Percentiles rank a stretch among this genome's conserved stretches.
Conservation (phyloP, 2,329 filamentous ascomycete species). For the Cadophora gregata region DNA sequence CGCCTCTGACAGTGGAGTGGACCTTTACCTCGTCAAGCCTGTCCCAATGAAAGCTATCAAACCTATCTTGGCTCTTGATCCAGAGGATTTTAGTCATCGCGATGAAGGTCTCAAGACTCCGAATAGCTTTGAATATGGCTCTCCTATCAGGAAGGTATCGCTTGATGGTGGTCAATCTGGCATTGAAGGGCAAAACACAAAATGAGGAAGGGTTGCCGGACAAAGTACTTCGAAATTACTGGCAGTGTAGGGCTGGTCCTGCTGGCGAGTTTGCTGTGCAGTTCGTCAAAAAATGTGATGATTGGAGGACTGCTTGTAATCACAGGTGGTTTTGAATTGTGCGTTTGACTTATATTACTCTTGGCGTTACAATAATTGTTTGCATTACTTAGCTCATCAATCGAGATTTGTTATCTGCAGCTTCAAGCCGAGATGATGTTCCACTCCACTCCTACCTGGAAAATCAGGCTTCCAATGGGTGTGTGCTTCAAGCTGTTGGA, state of each 20-base stretch:
- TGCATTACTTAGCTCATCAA: too few relatives aligned
- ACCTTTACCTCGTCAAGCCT: conserved; percentile 59
- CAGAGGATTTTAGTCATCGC: background rate
- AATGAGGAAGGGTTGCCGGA: background rate
- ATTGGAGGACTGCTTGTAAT: too few relatives aligned
- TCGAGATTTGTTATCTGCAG: too few relatives aligned
- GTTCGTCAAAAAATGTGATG: background rate
- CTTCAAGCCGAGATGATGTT: too few relatives aligned
- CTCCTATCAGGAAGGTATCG: background rate
- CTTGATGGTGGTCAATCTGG: background rate
- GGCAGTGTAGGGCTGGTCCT: background rate
- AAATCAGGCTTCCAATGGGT: too few relatives aligned
- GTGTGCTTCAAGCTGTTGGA: too few relatives aligned
- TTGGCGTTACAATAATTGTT: too few relatives aligned
- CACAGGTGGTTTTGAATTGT: too few relatives aligned
- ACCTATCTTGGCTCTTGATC: conserved; percentile 32
- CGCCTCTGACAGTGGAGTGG: conserved; percentile 56
- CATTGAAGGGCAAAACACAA: background rate
- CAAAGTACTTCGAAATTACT: background rate
- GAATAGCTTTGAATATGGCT: background rate
- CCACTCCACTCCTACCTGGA: too few relatives aligned
- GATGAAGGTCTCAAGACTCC: background rate
- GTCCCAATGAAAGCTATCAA: conserved; percentile 42
- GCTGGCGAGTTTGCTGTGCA: background rate
- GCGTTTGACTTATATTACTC: too few relatives aligned